Evolutionary conservation across 179 eudicot genomes (phyloP), one percentile per base, ranked within the genome.

Genomic region (Dionaea muscipula): DNA sequence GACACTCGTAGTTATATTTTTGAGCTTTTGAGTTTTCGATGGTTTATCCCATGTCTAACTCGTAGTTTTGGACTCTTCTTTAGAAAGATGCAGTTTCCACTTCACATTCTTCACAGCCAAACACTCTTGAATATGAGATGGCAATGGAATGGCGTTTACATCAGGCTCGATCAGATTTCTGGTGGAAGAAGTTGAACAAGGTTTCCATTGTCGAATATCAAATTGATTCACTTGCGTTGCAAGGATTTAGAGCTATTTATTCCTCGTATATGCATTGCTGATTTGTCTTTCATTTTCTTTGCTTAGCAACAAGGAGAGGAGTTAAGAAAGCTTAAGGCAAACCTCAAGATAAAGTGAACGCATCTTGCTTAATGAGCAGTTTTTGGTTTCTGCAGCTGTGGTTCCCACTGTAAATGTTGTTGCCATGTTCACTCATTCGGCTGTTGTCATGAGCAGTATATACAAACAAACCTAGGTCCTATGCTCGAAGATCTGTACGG

Each of bases 81-180:
- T 68, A 86, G 95, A 81, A 59, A 68, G 72, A 72, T 44, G 95
- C 95, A 22, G 79, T 85, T 20, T 82, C 96, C 41, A 85, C 94
- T 38, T 82, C 94, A 18, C 96, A 88, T 68, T 71, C 64, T 69
- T 66, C 94, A 57, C 94, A 88, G 70, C 51, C 82, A 1, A 82
- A 82, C 61, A 88, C 83, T 7, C 57, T 82, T 38, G 94, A 88
- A 67, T 82, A 68, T 72, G 91, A 80, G 43, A 63, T 88, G 94
- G 94, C 91, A 46, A 59, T 82, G 70, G 83, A 85, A 46, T 88
- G 96, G 96, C 65, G 72, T 26, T 51, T 80, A 62, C 72, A 82
- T 39, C 85, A 85, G 56, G 71, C 68, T 23, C 74, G 72, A 79
- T 75, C 83, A 13, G 70, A 68, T 1, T 13, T 38, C n/a, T 67